Evolutionary conservation across 345 rosid species (phyloP).

Genomic region (Noccaea bulbosa): DNA sequence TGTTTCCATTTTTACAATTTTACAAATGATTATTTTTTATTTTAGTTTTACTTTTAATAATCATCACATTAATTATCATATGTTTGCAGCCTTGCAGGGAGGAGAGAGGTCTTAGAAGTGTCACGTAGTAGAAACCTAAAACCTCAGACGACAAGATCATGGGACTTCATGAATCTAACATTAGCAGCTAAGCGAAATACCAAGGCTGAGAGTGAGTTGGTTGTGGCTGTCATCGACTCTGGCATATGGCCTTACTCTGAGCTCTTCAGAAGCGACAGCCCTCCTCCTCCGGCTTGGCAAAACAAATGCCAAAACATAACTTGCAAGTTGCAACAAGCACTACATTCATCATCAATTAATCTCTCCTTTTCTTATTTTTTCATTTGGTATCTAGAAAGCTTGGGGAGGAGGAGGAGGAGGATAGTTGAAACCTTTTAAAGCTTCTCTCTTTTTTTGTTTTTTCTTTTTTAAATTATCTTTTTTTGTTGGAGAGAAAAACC

Average conservation of each 20-base stretch:
- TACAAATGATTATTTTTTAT: neutral
- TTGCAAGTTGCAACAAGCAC: constrained; percentile 42
- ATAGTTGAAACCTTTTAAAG: constrained; percentile 38
- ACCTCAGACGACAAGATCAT: constrained; percentile 43
- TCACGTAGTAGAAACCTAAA: constrained; percentile 28
- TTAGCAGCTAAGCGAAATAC: constrained; percentile 6
- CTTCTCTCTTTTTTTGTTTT: constrained; percentile 29
- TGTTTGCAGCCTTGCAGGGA: constrained; percentile 16
- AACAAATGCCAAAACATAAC: constrained; percentile 38
- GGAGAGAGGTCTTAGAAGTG: constrained; percentile 30
- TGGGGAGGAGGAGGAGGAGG: constrained; percentile 41
- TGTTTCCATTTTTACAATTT: neutral
- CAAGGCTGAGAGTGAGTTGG: constrained; percentile 23
- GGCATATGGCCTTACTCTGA: constrained; percentile 41
- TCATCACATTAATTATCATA: no score
- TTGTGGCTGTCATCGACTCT: constrained; percentile 30
- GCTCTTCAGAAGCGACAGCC: constrained; percentile 13
- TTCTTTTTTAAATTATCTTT: neutral
- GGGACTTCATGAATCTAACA: constrained; percentile 39
- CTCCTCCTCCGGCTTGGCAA: constrained; percentile 36
- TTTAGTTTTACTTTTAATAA: no score
- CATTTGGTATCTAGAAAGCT: no score
- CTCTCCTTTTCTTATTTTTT: no score
- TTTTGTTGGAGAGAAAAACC: constrained; percentile 17
- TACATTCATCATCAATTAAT: neutral